Evolutionary conservation across 2,329 filamentous ascomycete genomes (phyloP).

Genomic region (Fusarium sarcochroum): DNA sequence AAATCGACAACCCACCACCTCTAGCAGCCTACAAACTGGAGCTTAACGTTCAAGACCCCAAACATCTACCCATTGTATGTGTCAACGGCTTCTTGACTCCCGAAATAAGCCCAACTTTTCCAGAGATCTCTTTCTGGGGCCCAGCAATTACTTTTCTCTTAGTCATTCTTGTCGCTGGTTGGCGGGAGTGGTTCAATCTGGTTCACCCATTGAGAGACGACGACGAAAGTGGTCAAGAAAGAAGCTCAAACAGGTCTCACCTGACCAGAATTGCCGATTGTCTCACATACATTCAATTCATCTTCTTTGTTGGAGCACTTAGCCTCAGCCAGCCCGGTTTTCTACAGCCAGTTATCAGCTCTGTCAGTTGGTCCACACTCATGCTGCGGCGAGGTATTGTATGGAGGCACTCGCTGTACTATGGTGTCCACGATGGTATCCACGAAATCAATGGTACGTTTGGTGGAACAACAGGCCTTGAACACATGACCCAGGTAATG

Average conservation of each 20-base stretch:
- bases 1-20: slow-evolving; percentile 49
- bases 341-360: slow-evolving; percentile 78
- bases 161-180: slow-evolving; percentile 36
- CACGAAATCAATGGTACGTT: slow-evolving; percentile 78
- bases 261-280: slow-evolving; percentile 63
- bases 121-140: slow-evolving; percentile 28
- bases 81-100: slow-evolving; percentile 37
- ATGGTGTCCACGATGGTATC: slow-evolving; percentile 65
- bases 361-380: slow-evolving; percentile 76
- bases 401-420: slow-evolving; percentile 43
- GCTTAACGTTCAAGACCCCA: slow-evolving; percentile 33
- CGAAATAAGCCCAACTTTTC: slow-evolving; percentile 21
- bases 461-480: slow-evolving; percentile 66
- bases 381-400: slow-evolving; percentile 65
- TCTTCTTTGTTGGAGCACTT: slow-evolving; percentile 77
- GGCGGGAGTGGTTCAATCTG: slow-evolving; percentile 34
- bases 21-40: slow-evolving; percentile 39
- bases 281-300: slow-evolving; percentile 81
- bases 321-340: slow-evolving; percentile 81
- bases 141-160: slow-evolving; percentile 23
- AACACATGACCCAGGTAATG: slow-evolving; percentile 76
- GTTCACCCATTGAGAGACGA: slow-evolving; percentile 23
- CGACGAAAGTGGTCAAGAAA: slow-evolving; percentile 7
- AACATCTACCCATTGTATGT: slow-evolving; percentile 31
- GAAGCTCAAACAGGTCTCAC: slow-evolving; percentile 22